Evolutionary conservation across 805 yeast species (phyloP), one percentile per base, ranked within the genome.

Genomic region (Metschnikowia peoriensis): DNA sequence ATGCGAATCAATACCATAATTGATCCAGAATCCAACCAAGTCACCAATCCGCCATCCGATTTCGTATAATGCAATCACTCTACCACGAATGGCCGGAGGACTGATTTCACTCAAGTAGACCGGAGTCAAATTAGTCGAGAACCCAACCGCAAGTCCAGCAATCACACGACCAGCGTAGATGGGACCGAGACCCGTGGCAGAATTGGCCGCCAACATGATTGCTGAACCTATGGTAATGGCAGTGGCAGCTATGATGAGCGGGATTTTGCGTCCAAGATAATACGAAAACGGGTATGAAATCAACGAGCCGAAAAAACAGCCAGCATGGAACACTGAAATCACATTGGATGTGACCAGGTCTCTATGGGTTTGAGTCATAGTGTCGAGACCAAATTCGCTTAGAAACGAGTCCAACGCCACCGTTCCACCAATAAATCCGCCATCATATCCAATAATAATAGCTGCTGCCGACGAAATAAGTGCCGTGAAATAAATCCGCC

Each of bases 401-500:
- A 58, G 52, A 53, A 72, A 72, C 4, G 71, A 63, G 14, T 58
- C 58, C 28, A 72, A 60, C 3, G 72, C 69, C 29, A 71, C 72
- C 3, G 75, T 69, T 8, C 76, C 76, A 7, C 77, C 77, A 43
- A 72, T 72, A 46, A 70, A 72, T 3, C 74, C 76, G 8, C 74
- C 71, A 50, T 72, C 77, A 50, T 72, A 72, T 8, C 77, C 77
- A 45, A 72, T 70, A 46, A 72, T 69, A 47, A 72, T 69, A 38
- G 76, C 74, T 3, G 75, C 76, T 9, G 72, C 67, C 7, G 73
- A 66, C 2, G 75, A 72, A 58, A 68, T 64, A 37, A 71, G 49
- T 6, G 75, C 72, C 12, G 76, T 72, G 40, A 63, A 60, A 54
- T 70, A 70, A 37, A 69, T 60, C 46, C 70, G 55, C 57, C 57